Evolutionary conservation across 2,329 filamentous ascomycete genomes (phyloP), one percentile per base, ranked within the genome.

Genomic region (Fusarium sulawesiense): DNA sequence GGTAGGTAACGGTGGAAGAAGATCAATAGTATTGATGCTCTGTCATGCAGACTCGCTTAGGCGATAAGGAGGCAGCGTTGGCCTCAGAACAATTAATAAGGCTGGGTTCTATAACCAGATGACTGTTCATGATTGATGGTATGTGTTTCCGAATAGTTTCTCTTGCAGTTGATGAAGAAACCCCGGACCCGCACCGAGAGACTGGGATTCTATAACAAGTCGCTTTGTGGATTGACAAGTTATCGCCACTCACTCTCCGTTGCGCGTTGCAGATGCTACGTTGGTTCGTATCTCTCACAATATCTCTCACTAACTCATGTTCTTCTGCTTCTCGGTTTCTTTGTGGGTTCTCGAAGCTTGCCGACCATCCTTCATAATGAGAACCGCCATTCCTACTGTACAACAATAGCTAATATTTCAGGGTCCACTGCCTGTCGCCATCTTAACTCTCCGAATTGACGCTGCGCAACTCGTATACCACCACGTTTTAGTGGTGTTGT

Each of bases 231-330:
- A 23, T 25, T 29, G 34, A 25, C n/a, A 30, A 30, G 20, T 54
- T 66, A 34, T 70, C 47, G 61, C 66, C 66, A 70, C 66, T 32
- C 14, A 70, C 66, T 32, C 16, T 42, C n/a, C n/a, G 10, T 49
- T 34, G 16, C 21, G 48, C 30, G 20, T 54, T 60, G 59, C 32
- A 42, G 27, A 42, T 37, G 41, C 41, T 55, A 53, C 34, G n/a
- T 53, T 53, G 20, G 48, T 41, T 51, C 4, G 48, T 25, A 27
- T 41, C 23, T 41, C 49, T 25, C 32, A 37, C 40, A 64, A 49
- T 57, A 42, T 57, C 37, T 64, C 50, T 50, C 49, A 41, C 30
- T 34, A 10, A 45, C 16, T 30, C 21, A n/a, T 29, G 30, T 32
- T 54, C 37, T 37, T 48, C 29, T 48, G 23, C 21, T 30, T 66